Conservation (phyloP, 116 monocot genomes). For the Zostera marina region DNA sequence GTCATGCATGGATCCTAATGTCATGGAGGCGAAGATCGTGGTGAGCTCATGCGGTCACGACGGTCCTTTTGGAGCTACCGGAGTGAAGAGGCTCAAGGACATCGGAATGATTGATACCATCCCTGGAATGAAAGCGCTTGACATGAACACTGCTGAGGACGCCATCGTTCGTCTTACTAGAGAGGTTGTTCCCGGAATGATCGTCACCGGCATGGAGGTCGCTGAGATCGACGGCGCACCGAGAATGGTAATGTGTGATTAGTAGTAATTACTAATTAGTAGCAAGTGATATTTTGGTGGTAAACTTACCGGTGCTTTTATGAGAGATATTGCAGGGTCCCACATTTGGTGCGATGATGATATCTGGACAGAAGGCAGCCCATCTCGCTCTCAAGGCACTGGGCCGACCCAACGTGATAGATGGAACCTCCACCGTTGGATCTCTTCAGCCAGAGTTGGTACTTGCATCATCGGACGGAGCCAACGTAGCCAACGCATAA, state of each 20-base stretch:
- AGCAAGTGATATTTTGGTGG: too few species aligned
- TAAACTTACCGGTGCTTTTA: too few species aligned
- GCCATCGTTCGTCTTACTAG: conserved; percentile 71
- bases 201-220: conserved; percentile 92
- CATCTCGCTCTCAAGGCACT: conserved; percentile 78
- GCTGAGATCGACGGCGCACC: conserved; percentile 86
- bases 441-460: conserved; percentile 42
- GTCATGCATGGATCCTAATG: conserved; percentile 95
- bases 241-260: conserved; percentile 41
- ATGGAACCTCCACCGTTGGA: conserved; percentile 18
- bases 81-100: conserved; percentile 65
- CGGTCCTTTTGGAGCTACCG: conserved; percentile 85
- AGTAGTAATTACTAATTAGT: too few species aligned
- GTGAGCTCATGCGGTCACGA: conserved; percentile 90
- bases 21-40: conserved; percentile 88
- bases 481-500: conserved; percentile 45
- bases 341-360: conserved; percentile 97
- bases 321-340: conserved; percentile 43
- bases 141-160: conserved; percentile 92
- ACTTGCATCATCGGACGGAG: conserved; percentile 41
- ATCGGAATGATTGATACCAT: conserved; percentile 74
- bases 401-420: conserved; percentile 50
- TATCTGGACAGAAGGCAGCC: conserved; percentile 92
- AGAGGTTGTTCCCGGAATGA: conserved; percentile 90
- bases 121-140: conserved; percentile 87